phyloP scores from a whole-genome alignment of 2,329 filamentous ascomycete species.

The Xylariaceae sp. region DNA sequence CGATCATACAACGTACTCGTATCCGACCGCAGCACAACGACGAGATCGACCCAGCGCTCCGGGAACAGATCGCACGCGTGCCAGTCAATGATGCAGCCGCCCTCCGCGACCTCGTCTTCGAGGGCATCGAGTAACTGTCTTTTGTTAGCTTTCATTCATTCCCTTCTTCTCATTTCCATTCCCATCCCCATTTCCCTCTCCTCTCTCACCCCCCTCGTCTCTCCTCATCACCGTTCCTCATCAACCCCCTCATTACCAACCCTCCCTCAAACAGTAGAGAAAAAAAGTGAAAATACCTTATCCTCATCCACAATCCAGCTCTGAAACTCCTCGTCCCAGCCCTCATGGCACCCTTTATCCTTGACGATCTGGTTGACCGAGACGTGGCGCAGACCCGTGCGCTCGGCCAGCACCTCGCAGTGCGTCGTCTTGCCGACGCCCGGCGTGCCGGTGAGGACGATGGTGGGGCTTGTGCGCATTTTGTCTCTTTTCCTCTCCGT shows the following conservation, averaged over 20 bases:
- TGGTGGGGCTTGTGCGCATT: conserved; percentile 65
- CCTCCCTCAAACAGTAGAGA: background rate
- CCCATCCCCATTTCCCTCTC: background rate
- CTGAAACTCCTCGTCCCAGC: conserved; percentile 77
- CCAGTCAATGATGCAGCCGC: conserved; percentile 93
- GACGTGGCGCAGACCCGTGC: conserved; percentile 73
- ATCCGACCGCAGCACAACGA: conserved; percentile 82
- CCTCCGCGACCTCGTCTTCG: conserved; percentile 70
- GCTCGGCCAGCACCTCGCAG: conserved; percentile 72
- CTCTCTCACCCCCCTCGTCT: no score
- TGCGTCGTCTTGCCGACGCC: conserved; percentile 95
- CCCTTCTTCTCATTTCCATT: no score
- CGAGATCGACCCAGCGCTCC: conserved; percentile 87
- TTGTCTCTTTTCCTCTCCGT: conserved; percentile 9
- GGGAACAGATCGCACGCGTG: conserved; percentile 96
- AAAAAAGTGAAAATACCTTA: conserved; percentile 52
- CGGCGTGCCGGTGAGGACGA: conserved; percentile 91
- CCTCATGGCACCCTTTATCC: conserved; percentile 79
- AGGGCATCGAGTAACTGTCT: conserved; percentile 76
- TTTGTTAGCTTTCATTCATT: conserved; percentile 17
- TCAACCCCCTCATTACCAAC: no score
- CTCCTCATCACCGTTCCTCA: no score
- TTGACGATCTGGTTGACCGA: conserved; percentile 90
- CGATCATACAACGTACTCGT: conserved; percentile 80
- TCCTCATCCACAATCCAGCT: conserved; percentile 96